Percentiles rank a stretch among this genome's conserved stretches.
These are phyloP conservation scores for Spiraea crenata DNA, from an alignment of 331 rosid species.

Conservation along the genomic window DNA sequence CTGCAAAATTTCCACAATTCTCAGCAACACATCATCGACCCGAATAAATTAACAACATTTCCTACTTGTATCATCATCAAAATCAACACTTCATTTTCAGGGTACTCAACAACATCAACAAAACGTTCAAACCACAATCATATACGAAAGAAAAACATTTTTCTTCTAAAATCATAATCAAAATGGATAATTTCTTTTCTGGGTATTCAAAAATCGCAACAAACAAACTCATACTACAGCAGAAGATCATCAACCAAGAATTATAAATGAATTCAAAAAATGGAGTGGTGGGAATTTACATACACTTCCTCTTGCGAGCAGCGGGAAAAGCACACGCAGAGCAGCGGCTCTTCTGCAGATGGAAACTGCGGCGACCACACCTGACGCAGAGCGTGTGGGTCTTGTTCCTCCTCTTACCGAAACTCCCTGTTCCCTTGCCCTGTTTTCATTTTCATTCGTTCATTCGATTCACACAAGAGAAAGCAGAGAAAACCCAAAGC, in stretches of 20 bases:
- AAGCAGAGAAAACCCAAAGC: not conserved
- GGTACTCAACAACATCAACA: not conserved
- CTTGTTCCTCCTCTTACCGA: slow-evolving; percentile 98
- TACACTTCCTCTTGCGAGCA: slow-evolving; percentile 85
- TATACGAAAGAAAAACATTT: too few species aligned
- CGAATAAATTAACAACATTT: too few species aligned
- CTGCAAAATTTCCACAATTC: too few species aligned
- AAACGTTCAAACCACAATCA: not conserved
- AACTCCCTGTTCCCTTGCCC: slow-evolving; percentile 98
- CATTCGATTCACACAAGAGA: not conserved
- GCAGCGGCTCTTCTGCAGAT: slow-evolving; percentile 95
- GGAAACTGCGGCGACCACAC: slow-evolving; percentile 99
- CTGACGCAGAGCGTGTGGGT: slow-evolving; percentile 93
- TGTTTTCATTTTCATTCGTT: slow-evolving; percentile 13
- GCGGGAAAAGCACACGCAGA: slow-evolving; percentile 93
- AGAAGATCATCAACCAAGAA: not conserved
- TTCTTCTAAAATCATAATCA: not conserved
- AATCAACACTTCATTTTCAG: not conserved
- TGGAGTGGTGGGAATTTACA: not conserved
- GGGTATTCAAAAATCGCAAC: not conserved
- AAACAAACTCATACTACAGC: not conserved
- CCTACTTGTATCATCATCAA: not conserved
- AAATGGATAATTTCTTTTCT: not conserved
- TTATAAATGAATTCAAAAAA: not conserved
- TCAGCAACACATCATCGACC: too few species aligned